A percentile compares a stretch with the other conserved stretches of the same genome.
These are phyloP conservation scores for Myxozyma melibiosi DNA, from an alignment of 805 yeast species.

Conservation along the genomic window DNA sequence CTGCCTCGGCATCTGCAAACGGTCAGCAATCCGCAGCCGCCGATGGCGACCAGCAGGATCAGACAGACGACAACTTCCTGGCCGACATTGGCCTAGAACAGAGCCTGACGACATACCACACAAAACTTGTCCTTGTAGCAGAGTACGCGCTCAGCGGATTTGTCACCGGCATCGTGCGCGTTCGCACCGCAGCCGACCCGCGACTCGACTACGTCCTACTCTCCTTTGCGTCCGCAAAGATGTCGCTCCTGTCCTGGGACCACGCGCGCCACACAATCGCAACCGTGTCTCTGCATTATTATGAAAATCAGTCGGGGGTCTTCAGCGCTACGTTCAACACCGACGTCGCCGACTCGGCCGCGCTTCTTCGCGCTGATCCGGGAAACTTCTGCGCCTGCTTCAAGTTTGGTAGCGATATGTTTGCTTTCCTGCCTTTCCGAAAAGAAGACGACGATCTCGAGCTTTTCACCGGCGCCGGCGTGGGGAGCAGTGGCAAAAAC, in stretches of 20 bases:
- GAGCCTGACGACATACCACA: slow-evolving; percentile 30
- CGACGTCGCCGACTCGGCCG: slow-evolving; percentile 38
- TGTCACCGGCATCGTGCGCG: slow-evolving; percentile 57
- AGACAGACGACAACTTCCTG: slow-evolving; percentile 27
- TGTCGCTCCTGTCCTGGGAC: slow-evolving; percentile 78
- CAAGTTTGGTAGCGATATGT: slow-evolving; percentile 58
- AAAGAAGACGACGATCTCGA: slow-evolving; percentile 41
- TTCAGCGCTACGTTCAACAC: slow-evolving; percentile 4
- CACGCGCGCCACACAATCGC: slow-evolving; percentile 52
- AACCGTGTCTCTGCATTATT: slow-evolving; percentile 82
- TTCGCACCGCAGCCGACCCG: slow-evolving; percentile 37
- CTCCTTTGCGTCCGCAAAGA: slow-evolving; percentile 72
- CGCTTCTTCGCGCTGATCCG: slow-evolving; percentile 65
- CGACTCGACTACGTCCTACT: slow-evolving; percentile 62
- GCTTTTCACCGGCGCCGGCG: slow-evolving; percentile 33
- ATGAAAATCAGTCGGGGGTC: slow-evolving; percentile 61
- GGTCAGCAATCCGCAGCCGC: background rate
- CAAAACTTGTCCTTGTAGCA: slow-evolving; percentile 50
- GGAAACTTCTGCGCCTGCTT: slow-evolving; percentile 52
- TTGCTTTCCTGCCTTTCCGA: slow-evolving; percentile 71
- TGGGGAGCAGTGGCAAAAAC: slow-evolving; percentile 21
- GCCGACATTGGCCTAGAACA: slow-evolving; percentile 37
- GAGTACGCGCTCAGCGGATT: slow-evolving; percentile 75
- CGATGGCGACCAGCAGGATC: slow-evolving; percentile 13
- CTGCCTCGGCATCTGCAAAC: background rate